These are phyloP conservation scores for Gastrodia elata DNA, from an alignment of 106 monocot genomes.

Conservation along the genomic window DNA sequence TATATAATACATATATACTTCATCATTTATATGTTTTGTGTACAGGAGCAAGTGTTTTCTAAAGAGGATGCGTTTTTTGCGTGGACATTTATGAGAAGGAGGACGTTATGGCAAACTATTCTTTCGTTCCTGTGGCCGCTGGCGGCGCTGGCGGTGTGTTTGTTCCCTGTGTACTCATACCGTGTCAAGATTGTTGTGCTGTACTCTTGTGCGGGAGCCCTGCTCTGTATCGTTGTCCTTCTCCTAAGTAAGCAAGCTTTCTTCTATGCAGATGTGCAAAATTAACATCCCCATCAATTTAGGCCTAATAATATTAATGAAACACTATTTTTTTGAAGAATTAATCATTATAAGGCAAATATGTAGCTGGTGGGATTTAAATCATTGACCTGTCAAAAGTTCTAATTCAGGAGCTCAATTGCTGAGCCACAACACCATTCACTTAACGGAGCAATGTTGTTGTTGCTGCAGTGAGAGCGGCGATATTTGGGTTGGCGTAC, in stretches of 20 bases:
- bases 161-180: constrained; percentile 96
- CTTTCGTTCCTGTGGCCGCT: constrained; percentile 96
- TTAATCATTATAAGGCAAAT: too few species aligned
- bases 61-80: constrained; percentile 96
- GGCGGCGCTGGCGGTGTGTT: constrained; percentile 80
- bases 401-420: too few species aligned
- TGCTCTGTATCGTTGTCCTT: constrained; percentile 65
- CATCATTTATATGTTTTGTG: too few species aligned
- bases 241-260: constrained; percentile 84
- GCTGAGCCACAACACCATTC: too few species aligned
- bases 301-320: too few species aligned
- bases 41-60: constrained; percentile 87
- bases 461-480: constrained; percentile 68
- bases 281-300: too few species aligned
- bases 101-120: constrained; percentile 84
- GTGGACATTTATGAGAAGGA: constrained; percentile 92
- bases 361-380: too few species aligned
- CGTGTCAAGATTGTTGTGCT: constrained; percentile 97
- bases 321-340: too few species aligned
- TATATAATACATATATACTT: too few species aligned
- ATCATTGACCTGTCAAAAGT: too few species aligned
- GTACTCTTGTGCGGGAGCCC: constrained; percentile 85
- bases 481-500: constrained; percentile 69
- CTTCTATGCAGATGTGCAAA: too few species aligned
- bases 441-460: too few species aligned